Percentiles rank a stretch among this genome's conserved stretches.
phyloP scores from a whole-genome alignment of 371 early-diverging fungal genomes.

The Thermomucor indicae-seudaticae region DNA sequence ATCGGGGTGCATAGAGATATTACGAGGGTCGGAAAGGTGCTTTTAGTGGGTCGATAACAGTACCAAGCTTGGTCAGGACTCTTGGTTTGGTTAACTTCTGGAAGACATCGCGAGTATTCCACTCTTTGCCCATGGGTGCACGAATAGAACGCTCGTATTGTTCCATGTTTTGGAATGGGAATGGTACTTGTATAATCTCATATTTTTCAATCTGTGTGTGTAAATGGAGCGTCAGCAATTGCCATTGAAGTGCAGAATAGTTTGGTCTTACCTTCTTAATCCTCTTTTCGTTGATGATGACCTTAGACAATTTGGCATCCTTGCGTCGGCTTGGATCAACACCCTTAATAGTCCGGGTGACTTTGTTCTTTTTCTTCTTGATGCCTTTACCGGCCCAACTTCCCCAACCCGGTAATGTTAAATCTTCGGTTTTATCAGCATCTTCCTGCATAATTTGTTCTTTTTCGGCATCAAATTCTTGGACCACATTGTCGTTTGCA shows the following conservation, averaged over 20 bases:
- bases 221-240: too few species aligned
- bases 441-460: constrained; percentile 62
- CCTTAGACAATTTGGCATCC: constrained; percentile 79
- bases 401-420: constrained; percentile 95
- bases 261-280: constrained; percentile 71
- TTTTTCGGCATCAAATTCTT: constrained; percentile 90
- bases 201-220: constrained; percentile 71
- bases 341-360: constrained; percentile 43
- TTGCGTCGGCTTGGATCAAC: constrained; percentile 64
- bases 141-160: constrained; percentile 87
- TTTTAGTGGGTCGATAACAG: constrained; percentile 81
- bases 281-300: constrained; percentile 88
- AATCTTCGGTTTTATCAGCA: constrained; percentile 71
- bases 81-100: constrained; percentile 75
- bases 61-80: constrained; percentile 81
- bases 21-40: too few species aligned
- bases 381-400: constrained; percentile 81
- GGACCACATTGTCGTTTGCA: constrained; percentile 86
- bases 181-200: constrained; percentile 69
- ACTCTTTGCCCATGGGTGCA: constrained; percentile 91
- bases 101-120: constrained; percentile 82
- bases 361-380: constrained; percentile 56
- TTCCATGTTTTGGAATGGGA: constrained; percentile 79
- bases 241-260: too few species aligned
- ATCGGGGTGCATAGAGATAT: too few species aligned